A percentile compares a stretch with the other conserved stretches of the same genome.
Evolutionary conservation across 2,329 filamentous ascomycete genomes (phyloP).

Genomic region (Colletotrichum lindemuthianum): DNA sequence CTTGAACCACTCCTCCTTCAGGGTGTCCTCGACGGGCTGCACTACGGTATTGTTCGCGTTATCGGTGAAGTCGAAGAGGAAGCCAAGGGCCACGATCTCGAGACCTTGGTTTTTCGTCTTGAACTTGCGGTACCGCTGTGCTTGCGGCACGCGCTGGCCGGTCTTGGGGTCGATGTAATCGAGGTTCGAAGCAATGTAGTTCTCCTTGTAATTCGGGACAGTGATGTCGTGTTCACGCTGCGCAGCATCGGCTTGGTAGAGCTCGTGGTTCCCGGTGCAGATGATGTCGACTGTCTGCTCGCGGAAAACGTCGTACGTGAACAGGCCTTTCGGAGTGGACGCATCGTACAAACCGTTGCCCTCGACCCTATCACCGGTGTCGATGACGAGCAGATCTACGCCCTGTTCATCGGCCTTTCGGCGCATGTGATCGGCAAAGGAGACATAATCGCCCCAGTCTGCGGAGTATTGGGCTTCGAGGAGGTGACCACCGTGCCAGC

Average conservation of each 20-base stretch:
- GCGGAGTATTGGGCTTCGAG: slow-evolving; percentile 95
- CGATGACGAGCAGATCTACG: slow-evolving; percentile 88
- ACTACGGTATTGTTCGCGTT: slow-evolving; percentile 94
- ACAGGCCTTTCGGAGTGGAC: slow-evolving; percentile 86
- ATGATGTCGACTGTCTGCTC: slow-evolving; percentile 86
- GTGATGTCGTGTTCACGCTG: slow-evolving; percentile 82
- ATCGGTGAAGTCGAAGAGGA: slow-evolving; percentile 91
- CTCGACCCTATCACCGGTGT: slow-evolving; percentile 93
- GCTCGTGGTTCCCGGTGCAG: slow-evolving; percentile 92
- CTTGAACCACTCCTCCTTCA: slow-evolving; percentile 90
- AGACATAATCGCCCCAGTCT: slow-evolving; percentile 98
- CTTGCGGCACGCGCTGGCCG: slow-evolving; percentile 78
- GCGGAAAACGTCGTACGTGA: slow-evolving; percentile 87
- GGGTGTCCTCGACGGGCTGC: slow-evolving; percentile 79
- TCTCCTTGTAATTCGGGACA: slow-evolving; percentile 82
- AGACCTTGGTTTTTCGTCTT: slow-evolving; percentile 90
- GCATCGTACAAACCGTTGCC: slow-evolving; percentile 95
- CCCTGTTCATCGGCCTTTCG: slow-evolving; percentile 81
- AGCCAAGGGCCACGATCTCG: slow-evolving; percentile 88
- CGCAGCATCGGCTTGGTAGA: slow-evolving; percentile 84
- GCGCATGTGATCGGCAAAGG: slow-evolving; percentile 86
- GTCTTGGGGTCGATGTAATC: slow-evolving; percentile 83
- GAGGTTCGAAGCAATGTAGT: slow-evolving; percentile 91
- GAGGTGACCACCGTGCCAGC: slow-evolving; percentile 93
- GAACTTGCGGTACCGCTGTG: slow-evolving; percentile 87